Conservation (phyloP, 805 yeast genomes). For the Hanseniaspora thailandica region DNA sequence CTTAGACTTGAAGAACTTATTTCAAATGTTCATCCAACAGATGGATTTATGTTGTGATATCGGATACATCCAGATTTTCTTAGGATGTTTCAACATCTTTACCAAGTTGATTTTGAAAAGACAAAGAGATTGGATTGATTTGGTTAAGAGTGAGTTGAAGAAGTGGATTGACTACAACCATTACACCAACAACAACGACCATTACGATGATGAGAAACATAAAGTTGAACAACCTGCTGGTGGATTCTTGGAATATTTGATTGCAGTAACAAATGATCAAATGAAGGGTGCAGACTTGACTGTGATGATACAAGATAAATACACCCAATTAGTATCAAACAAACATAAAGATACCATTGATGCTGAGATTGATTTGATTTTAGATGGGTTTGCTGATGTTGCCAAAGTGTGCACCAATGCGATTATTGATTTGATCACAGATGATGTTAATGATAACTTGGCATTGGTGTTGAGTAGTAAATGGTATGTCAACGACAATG, state of each 20-base stretch:
- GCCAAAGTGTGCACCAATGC: slow-evolving; percentile 53
- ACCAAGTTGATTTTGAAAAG: slow-evolving; percentile 47
- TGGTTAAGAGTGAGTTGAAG: slow-evolving; percentile 44
- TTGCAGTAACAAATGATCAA: slow-evolving; percentile 79
- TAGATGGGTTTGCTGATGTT: slow-evolving; percentile 68
- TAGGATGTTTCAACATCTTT: slow-evolving; percentile 67
- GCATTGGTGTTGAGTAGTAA: slow-evolving; percentile 49
- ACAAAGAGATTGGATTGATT: slow-evolving; percentile 48
- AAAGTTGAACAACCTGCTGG: slow-evolving; percentile 42
- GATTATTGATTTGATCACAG: slow-evolving; percentile 50
- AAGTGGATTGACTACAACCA: slow-evolving; percentile 29
- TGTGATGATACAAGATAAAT: slow-evolving; percentile 57
- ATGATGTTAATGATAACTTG: slow-evolving; percentile 56
- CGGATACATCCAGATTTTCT: slow-evolving; percentile 65
- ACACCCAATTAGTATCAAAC: slow-evolving; percentile 54
- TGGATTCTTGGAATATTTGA: slow-evolving; percentile 68
- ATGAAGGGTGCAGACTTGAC: slow-evolving; percentile 56
- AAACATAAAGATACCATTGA: slow-evolving; percentile 51
- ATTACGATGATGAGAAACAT: slow-evolving; percentile 28
- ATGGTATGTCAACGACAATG: slow-evolving; percentile 44
- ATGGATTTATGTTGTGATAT: slow-evolving; percentile 79
- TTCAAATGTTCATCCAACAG: slow-evolving; percentile 79
- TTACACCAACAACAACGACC: slow-evolving; percentile 19
- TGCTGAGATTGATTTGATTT: slow-evolving; percentile 46
- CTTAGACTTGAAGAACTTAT: slow-evolving; percentile 67